phyloP scores from a whole-genome alignment of 345 rosid species.

The Gossypium arboreum region DNA sequence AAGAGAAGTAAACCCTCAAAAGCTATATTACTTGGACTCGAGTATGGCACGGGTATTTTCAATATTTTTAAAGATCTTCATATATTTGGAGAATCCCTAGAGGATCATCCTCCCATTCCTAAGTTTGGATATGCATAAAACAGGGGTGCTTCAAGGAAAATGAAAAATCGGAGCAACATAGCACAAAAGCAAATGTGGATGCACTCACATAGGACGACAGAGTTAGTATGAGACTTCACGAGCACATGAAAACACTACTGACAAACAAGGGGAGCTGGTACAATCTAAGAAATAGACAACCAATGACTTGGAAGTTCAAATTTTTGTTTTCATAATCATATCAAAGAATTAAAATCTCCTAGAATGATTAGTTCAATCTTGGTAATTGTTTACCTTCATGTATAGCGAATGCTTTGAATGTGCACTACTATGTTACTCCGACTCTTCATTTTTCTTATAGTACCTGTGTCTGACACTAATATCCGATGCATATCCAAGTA shows the following conservation, averaged over 20 bases:
- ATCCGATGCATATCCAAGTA: too few species aligned
- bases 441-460: not conserved
- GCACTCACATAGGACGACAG: not conserved
- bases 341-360: not conserved
- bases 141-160: too few species aligned
- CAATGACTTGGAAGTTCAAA: not conserved
- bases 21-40: too few species aligned
- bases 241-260: not conserved
- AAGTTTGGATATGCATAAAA: too few species aligned
- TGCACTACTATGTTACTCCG: not conserved
- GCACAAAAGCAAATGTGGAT: not conserved
- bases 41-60: too few species aligned
- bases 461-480: too few species aligned
- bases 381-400: not conserved
- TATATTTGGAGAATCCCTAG: too few species aligned
- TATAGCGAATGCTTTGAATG: not conserved
- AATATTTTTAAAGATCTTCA: too few species aligned
- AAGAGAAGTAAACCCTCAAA: not conserved
- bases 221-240: not conserved
- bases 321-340: not conserved
- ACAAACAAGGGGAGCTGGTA: not conserved
- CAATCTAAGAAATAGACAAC: not conserved
- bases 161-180: too few species aligned
- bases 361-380: not conserved
- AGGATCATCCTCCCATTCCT: too few species aligned